These are phyloP conservation scores for Boletellus ananiceps DNA, from an alignment of 768 basidiomycete genomes.

Conservation along the genomic window DNA sequence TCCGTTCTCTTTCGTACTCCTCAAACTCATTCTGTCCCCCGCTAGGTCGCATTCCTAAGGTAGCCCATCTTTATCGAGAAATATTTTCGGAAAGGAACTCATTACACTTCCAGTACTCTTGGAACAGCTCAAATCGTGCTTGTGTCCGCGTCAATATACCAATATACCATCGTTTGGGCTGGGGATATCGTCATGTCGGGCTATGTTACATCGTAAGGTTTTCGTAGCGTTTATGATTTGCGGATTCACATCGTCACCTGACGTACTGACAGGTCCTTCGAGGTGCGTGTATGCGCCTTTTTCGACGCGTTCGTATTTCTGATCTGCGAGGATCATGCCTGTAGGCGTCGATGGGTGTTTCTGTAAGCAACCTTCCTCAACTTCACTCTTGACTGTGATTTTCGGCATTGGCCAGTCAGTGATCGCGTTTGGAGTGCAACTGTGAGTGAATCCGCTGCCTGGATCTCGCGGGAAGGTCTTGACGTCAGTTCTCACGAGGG, in stretches of 20 bases:
- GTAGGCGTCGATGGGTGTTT: slow-evolving; percentile 35
- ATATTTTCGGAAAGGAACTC: neutral
- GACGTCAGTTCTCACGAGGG: slow-evolving; percentile 18
- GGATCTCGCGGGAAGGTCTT: neutral
- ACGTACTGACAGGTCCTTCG: slow-evolving; percentile 17
- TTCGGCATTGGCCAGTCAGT: slow-evolving; percentile 20
- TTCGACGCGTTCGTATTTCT: neutral
- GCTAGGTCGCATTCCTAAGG: slow-evolving; percentile 29
- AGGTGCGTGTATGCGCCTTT: slow-evolving; percentile 17
- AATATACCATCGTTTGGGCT: slow-evolving; percentile 30
- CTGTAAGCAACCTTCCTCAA: slow-evolving; percentile 14
- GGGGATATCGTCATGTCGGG: slow-evolving; percentile 22
- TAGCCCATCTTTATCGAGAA: neutral
- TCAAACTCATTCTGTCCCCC: neutral
- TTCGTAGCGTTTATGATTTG: neutral
- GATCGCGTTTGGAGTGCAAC: slow-evolving; percentile 34
- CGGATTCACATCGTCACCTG: neutral
- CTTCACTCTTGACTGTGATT: neutral
- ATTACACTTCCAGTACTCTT: slow-evolving; percentile 14
- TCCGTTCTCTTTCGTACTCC: neutral
- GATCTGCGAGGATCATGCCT: neutral
- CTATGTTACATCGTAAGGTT: slow-evolving; percentile 26
- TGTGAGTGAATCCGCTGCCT: slow-evolving; percentile 19
- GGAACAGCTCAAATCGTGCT: slow-evolving; percentile 28
- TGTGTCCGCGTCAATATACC: slow-evolving; percentile 30